A percentile compares a stretch with the other conserved stretches of the same genome.
Evolutionary conservation across 768 basidiomycete species (phyloP).

Genomic region (Russula ochroleuca): DNA sequence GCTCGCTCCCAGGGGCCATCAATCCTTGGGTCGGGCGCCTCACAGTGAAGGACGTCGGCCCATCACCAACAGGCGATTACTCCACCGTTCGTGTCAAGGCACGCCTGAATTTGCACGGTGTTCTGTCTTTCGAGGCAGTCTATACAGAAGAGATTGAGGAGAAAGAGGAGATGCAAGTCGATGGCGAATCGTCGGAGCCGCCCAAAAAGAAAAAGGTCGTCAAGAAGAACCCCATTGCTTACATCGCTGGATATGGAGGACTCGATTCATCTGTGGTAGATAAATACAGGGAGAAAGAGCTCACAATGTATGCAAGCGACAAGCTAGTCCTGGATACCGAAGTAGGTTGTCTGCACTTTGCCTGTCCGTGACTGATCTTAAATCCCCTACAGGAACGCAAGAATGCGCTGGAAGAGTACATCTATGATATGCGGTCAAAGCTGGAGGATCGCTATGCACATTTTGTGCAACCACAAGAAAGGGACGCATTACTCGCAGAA

Average conservation of each 20-base stretch:
- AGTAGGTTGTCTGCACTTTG: slow-evolving; percentile 43
- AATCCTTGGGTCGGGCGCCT: slow-evolving; percentile 84
- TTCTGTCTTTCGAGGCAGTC: slow-evolving; percentile 80
- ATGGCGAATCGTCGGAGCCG: slow-evolving; percentile 43
- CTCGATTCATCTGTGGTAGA: slow-evolving; percentile 65
- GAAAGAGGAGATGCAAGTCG: slow-evolving; percentile 63
- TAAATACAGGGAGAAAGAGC: slow-evolving; percentile 72
- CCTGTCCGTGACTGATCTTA: background rate
- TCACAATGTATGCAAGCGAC: slow-evolving; percentile 83
- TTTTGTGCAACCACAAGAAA: slow-evolving; percentile 73
- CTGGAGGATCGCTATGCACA: slow-evolving; percentile 82
- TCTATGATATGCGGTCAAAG: slow-evolving; percentile 92
- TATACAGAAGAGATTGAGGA: slow-evolving; percentile 84
- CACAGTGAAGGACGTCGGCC: slow-evolving; percentile 75
- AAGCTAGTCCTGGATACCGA: slow-evolving; percentile 98
- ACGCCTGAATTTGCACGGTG: slow-evolving; percentile 78
- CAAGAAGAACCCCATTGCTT: slow-evolving; percentile 78
- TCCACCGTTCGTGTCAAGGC: slow-evolving; percentile 89
- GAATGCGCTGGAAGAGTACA: slow-evolving; percentile 98
- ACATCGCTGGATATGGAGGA: slow-evolving; percentile 59
- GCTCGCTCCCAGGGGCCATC: slow-evolving; percentile 65
- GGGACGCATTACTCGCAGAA: slow-evolving; percentile 63
- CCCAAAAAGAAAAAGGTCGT: slow-evolving; percentile 85
- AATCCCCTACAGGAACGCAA: slow-evolving; percentile 73
- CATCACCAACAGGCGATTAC: slow-evolving; percentile 63